Percentiles rank a stretch among this genome's conserved stretches.
Evolutionary conservation across 768 basidiomycete species (phyloP).

Genomic region (Mycena leptocephala): DNA sequence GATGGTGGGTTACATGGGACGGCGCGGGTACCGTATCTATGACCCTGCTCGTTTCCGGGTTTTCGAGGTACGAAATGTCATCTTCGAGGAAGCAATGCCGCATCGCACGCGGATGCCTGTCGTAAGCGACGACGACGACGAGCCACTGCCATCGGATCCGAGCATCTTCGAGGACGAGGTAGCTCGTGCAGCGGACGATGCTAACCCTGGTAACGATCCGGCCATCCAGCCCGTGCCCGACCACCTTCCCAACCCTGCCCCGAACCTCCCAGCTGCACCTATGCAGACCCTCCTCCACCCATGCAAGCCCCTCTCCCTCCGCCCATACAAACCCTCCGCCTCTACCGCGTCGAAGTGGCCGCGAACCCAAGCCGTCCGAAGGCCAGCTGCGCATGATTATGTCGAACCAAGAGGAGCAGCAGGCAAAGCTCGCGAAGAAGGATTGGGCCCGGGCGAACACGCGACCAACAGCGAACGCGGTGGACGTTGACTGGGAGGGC

Average conservation of each 20-base stretch:
- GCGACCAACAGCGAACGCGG: neutral
- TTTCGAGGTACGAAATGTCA: constrained; percentile 25
- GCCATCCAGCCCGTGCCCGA: too few relatives aligned
- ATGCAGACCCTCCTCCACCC: too few relatives aligned
- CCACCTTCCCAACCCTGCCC: too few relatives aligned
- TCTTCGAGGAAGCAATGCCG: constrained; percentile 22
- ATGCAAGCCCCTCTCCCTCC: neutral
- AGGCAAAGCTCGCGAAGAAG: neutral
- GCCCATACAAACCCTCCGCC: neutral
- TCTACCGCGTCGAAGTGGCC: neutral
- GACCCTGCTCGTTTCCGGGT: constrained; percentile 11
- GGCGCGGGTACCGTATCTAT: constrained; percentile 25
- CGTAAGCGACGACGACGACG: neutral
- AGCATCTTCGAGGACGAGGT: neutral
- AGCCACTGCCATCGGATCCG: neutral
- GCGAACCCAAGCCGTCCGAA: neutral
- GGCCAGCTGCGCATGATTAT: neutral
- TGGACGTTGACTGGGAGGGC: neutral
- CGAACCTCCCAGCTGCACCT: too few relatives aligned
- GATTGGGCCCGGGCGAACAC: constrained; percentile 7
- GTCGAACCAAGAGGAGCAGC: neutral
- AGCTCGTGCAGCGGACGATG: neutral
- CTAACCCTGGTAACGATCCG: too few relatives aligned
- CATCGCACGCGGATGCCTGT: too few relatives aligned
- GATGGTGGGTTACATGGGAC: constrained; percentile 35